A percentile compares a stretch with the other conserved stretches of the same genome.
Evolutionary conservation across 106 monocot genomes (phyloP).

Genomic region (Dioscorea zingiberensis): DNA sequence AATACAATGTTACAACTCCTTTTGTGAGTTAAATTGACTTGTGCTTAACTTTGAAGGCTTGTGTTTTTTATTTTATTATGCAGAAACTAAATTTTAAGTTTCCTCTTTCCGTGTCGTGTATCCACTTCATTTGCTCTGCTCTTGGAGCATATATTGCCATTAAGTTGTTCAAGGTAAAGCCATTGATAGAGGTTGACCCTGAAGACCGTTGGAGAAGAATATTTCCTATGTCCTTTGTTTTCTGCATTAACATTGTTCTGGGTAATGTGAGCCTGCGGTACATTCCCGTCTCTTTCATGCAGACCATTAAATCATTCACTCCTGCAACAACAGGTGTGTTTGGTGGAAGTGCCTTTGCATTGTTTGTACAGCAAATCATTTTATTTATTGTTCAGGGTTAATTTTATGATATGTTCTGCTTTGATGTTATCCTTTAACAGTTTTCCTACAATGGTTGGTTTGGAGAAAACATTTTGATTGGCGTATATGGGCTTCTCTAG

Average conservation of each 20-base stretch:
- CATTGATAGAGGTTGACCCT: slow-evolving; percentile 80
- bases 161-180: slow-evolving; percentile 72
- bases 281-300: slow-evolving; percentile 98
- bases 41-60: no score
- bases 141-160: slow-evolving; percentile 88
- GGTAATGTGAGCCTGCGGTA: slow-evolving; percentile 97
- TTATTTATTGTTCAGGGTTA: no score
- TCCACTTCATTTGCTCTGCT: slow-evolving; percentile 95
- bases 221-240: slow-evolving; percentile 99
- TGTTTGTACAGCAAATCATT: no score
- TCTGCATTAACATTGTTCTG: slow-evolving; percentile 94
- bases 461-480: slow-evolving; percentile 86
- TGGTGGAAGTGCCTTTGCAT: neutral
- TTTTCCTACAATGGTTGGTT: slow-evolving; percentile 88
- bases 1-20: no score
- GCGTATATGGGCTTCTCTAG: slow-evolving; percentile 83
- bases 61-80: no score
- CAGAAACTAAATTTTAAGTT: slow-evolving; percentile 98
- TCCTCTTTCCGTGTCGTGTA: slow-evolving; percentile 83
- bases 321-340: slow-evolving; percentile 91
- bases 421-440: slow-evolving; percentile 18
- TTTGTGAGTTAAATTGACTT: no score
- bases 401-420: no score
- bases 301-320: slow-evolving; percentile 97
- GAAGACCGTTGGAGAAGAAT: slow-evolving; percentile 96